Conservation (phyloP, 2,329 filamentous ascomycete species). For the Metarhizium rileyi region DNA sequence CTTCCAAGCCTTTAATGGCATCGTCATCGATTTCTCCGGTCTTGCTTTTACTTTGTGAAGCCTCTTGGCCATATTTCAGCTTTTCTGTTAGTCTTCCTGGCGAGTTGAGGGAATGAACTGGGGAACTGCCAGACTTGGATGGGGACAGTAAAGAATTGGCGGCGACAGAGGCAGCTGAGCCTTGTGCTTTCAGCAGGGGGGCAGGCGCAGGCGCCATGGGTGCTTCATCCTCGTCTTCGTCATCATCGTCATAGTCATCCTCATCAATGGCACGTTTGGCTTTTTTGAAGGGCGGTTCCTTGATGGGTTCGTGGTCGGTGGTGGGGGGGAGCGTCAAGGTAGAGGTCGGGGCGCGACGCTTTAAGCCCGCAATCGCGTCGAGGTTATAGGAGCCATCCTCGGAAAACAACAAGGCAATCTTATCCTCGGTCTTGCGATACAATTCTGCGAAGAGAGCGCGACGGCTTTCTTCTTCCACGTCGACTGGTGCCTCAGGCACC, state of each 20-base stretch:
- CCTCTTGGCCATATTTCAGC: slow-evolving; percentile 35
- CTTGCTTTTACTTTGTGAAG: slow-evolving; percentile 47
- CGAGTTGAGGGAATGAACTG: slow-evolving; percentile 51
- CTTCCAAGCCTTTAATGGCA: slow-evolving; percentile 85
- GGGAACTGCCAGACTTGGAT: slow-evolving; percentile 60
- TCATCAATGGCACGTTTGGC: slow-evolving; percentile 70
- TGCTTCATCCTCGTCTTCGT: slow-evolving; percentile 58
- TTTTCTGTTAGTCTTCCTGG: slow-evolving; percentile 49
- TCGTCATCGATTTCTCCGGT: slow-evolving; percentile 55
- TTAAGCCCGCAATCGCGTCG: slow-evolving; percentile 43
- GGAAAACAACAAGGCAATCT: slow-evolving; percentile 66
- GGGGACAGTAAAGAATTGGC: slow-evolving; percentile 55
- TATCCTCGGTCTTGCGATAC: slow-evolving; percentile 67
- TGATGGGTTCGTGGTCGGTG: slow-evolving; percentile 48
- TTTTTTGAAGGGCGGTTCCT: slow-evolving; percentile 61
- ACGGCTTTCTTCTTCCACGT: slow-evolving; percentile 59
- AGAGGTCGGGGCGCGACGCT: slow-evolving; percentile 29
- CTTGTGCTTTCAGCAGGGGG: slow-evolving; percentile 42
- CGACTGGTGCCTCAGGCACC: slow-evolving; percentile 52
- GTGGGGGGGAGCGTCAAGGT: slow-evolving; percentile 39
- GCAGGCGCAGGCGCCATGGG: slow-evolving; percentile 46
- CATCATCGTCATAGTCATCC: slow-evolving; percentile 72
- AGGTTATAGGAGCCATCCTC: slow-evolving; percentile 44
- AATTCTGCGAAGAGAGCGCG: slow-evolving; percentile 67
- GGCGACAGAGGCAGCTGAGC: slow-evolving; percentile 38